Conservation (phyloP, 2,329 filamentous ascomycete species). For the Dactylellina haptotyla region DNA sequence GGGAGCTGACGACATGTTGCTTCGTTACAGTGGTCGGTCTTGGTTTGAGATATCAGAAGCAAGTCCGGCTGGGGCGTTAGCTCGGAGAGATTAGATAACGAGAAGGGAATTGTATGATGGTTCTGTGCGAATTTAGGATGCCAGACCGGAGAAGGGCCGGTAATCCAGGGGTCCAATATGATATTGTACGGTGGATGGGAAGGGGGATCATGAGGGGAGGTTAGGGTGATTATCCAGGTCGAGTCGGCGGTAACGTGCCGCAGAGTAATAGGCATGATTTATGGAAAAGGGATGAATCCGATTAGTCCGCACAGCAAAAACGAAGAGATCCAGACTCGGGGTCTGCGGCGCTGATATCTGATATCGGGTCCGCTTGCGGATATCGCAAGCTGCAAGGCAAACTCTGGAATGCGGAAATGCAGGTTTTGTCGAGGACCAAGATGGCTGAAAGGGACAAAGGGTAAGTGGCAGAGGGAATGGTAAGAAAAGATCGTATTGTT, state of each 20-base stretch:
- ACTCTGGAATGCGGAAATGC: slow-evolving; percentile 14
- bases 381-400: neutral
- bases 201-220: slow-evolving; percentile 58
- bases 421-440: slow-evolving; percentile 40
- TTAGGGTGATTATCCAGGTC: slow-evolving; percentile 54
- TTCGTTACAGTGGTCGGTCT: slow-evolving; percentile 77
- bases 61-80: slow-evolving; percentile 67
- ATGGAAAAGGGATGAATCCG: neutral
- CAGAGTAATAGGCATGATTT: slow-evolving; percentile 52
- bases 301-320: neutral
- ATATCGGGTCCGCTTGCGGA: slow-evolving; percentile 26
- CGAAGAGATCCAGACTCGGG: neutral
- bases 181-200: slow-evolving; percentile 71
- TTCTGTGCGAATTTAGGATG: slow-evolving; percentile 72
- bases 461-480: neutral
- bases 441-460: neutral
- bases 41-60: slow-evolving; percentile 70
- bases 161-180: slow-evolving; percentile 77
- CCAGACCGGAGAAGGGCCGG: slow-evolving; percentile 70
- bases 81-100: slow-evolving; percentile 69
- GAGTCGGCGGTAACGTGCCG: slow-evolving; percentile 56
- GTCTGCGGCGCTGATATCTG: neutral
- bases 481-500: neutral
- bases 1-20: slow-evolving; percentile 74
- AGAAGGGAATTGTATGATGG: slow-evolving; percentile 67